Conservation (phyloP, 768 basidiomycete species). For the Termitomyces sp. region DNA sequence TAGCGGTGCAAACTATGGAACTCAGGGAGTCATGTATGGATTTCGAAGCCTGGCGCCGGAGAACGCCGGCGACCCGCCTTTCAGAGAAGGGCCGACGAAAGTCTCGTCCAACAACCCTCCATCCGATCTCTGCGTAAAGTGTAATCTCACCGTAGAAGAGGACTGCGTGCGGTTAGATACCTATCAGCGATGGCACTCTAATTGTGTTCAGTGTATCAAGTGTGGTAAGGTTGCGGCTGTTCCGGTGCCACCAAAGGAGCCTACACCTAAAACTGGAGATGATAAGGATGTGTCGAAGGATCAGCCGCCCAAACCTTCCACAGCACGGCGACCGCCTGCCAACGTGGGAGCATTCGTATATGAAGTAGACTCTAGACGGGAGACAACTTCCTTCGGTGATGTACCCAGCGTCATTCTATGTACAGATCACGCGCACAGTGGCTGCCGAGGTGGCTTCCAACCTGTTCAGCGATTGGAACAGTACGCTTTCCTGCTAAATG, state of each 20-base stretch:
- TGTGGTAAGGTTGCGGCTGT: conserved; percentile 78
- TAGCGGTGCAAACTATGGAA: conserved; percentile 59
- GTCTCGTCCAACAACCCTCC: conserved; percentile 65
- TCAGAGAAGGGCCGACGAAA: conserved; percentile 47
- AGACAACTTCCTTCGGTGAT: conserved; percentile 64
- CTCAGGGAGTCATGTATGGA: conserved; percentile 86
- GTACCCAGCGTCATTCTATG: conserved; percentile 75
- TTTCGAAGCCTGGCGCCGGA: conserved; percentile 90
- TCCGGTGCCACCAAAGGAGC: conserved; percentile 48
- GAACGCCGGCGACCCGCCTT: conserved; percentile 85
- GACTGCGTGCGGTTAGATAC: conserved; percentile 94
- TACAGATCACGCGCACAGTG: conserved; percentile 63
- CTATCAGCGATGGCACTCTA: conserved; percentile 96
- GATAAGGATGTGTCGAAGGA: conserved; percentile 36
- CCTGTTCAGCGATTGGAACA: conserved; percentile 93
- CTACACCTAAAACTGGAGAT: conserved; percentile 45
- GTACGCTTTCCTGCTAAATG: conserved; percentile 94
- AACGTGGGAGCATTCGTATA: conserved; percentile 77
- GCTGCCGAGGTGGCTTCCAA: conserved; percentile 75
- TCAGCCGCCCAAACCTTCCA: conserved; percentile 53
- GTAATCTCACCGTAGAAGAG: conserved; percentile 89
- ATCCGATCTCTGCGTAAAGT: conserved; percentile 88
- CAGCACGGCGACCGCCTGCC: conserved; percentile 70
- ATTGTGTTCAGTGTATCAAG: conserved; percentile 78
- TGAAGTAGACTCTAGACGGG: conserved; percentile 63